Percentiles rank a stretch among this genome's conserved stretches.
phyloP scores from a whole-genome alignment of 176 grass and related monocot genomes.

The Saccharum spontaneum region DNA sequence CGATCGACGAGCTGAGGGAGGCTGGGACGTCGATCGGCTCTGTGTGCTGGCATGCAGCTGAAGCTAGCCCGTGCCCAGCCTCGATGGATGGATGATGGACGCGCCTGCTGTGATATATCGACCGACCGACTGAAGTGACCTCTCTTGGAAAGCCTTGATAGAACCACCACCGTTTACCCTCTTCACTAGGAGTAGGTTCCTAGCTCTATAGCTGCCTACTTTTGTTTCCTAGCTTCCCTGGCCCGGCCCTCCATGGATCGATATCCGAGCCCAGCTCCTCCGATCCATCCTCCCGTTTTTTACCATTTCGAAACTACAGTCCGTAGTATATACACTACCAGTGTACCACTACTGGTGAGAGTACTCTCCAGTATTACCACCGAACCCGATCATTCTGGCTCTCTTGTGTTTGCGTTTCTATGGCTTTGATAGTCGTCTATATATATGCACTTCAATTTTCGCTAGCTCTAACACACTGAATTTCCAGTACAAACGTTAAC shows the following conservation, averaged over 20 bases:
- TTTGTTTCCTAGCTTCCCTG: slow-evolving; percentile 30
- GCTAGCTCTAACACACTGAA: too few relatives aligned
- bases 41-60: neutral
- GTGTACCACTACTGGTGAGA: too few relatives aligned
- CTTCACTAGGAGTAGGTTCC: slow-evolving; percentile 2
- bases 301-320: slow-evolving; percentile 21
- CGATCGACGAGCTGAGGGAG: neutral
- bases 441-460: too few relatives aligned
- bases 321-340: neutral
- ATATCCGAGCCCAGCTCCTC: slow-evolving; percentile 15
- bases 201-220: slow-evolving; percentile 6
- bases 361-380: neutral
- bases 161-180: slow-evolving; percentile 46
- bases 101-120: neutral
- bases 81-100: slow-evolving; percentile 30
- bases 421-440: too few relatives aligned
- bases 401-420: too few relatives aligned
- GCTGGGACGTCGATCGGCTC: neutral
- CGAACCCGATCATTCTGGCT: neutral
- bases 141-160: slow-evolving; percentile 51
- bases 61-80: neutral
- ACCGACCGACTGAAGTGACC: slow-evolving; percentile 35
- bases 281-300: neutral
- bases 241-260: neutral
- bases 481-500: too few relatives aligned